Conservation (phyloP, 805 yeast species). For the Komagataella populi region DNA sequence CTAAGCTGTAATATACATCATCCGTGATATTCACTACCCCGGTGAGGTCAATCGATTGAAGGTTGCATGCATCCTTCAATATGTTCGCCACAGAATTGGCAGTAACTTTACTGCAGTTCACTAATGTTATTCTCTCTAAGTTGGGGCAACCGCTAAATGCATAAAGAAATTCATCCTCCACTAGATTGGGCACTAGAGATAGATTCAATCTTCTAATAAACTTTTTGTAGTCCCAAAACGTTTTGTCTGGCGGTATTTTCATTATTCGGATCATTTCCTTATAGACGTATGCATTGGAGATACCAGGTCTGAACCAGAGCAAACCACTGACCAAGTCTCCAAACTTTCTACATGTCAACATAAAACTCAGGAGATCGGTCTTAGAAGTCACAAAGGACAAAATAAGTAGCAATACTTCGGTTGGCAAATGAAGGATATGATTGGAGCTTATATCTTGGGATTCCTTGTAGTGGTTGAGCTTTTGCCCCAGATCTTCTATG, state of each 20-base stretch:
- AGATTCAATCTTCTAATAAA: slow-evolving; percentile 73
- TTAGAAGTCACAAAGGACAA: slow-evolving; percentile 51
- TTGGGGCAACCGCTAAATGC: slow-evolving; percentile 57
- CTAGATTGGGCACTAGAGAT: slow-evolving; percentile 54
- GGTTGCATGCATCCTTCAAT: slow-evolving; percentile 46
- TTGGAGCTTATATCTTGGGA: not conserved
- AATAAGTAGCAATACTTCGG: slow-evolving; percentile 50
- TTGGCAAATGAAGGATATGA: slow-evolving; percentile 21
- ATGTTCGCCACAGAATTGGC: slow-evolving; percentile 49
- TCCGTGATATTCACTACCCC: slow-evolving; percentile 64
- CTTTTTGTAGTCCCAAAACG: slow-evolving; percentile 53
- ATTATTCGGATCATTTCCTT: slow-evolving; percentile 42
- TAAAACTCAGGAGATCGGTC: slow-evolving; percentile 42
- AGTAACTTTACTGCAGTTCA: slow-evolving; percentile 58
- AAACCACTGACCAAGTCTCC: slow-evolving; percentile 64
- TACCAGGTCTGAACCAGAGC: slow-evolving; percentile 79
- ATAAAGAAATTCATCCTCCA: slow-evolving; percentile 49
- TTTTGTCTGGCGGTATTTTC: slow-evolving; percentile 27
- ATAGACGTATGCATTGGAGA: slow-evolving; percentile 36
- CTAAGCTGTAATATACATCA: slow-evolving; percentile 52
- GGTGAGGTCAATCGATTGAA: slow-evolving; percentile 81
- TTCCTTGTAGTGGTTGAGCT: not conserved
- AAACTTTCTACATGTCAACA: slow-evolving; percentile 74
- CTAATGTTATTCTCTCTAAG: slow-evolving; percentile 76
- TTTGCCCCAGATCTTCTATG: not conserved